These are phyloP conservation scores for Backusella parvicylindrica DNA, from an alignment of 192 early-diverging fungal species.

Conservation along the genomic window DNA sequence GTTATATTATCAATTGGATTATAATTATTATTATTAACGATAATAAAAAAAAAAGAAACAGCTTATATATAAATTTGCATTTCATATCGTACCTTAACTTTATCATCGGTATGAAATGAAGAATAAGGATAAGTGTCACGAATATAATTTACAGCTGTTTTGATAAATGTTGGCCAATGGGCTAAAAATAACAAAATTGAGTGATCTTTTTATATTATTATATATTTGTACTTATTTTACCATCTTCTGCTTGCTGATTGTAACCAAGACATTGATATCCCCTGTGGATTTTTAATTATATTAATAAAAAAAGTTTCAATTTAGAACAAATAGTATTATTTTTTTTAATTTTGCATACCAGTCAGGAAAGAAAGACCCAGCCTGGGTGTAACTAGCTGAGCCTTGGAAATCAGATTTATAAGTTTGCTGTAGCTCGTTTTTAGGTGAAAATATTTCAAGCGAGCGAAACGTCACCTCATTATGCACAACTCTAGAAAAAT, in stretches of 20 bases:
- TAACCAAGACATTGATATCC: constrained; percentile 52
- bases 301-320: background rate
- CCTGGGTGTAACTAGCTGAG: constrained; percentile 26
- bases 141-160: constrained; percentile 51
- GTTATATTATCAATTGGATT: background rate
- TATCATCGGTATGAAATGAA: constrained; percentile 35
- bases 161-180: constrained; percentile 71
- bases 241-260: constrained; percentile 40
- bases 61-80: too few relatives aligned
- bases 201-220: background rate
- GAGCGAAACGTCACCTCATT: constrained; percentile 25
- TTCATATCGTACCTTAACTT: constrained; percentile 30
- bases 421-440: background rate
- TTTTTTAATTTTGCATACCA: constrained; percentile 36
- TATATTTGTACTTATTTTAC: constrained; percentile 15
- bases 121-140: constrained; percentile 51
- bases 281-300: constrained; percentile 28
- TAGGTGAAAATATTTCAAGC: background rate
- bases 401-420: constrained; percentile 12
- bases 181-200: constrained; percentile 34
- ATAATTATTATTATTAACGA: background rate
- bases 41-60: background rate
- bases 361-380: constrained; percentile 63
- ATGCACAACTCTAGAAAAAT: constrained; percentile 17
- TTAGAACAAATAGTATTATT: background rate